Percentiles rank a stretch among this genome's conserved stretches.
Evolutionary conservation across 2,329 filamentous ascomycete genomes (phyloP).

Genomic region (Thelonectria discophora): DNA sequence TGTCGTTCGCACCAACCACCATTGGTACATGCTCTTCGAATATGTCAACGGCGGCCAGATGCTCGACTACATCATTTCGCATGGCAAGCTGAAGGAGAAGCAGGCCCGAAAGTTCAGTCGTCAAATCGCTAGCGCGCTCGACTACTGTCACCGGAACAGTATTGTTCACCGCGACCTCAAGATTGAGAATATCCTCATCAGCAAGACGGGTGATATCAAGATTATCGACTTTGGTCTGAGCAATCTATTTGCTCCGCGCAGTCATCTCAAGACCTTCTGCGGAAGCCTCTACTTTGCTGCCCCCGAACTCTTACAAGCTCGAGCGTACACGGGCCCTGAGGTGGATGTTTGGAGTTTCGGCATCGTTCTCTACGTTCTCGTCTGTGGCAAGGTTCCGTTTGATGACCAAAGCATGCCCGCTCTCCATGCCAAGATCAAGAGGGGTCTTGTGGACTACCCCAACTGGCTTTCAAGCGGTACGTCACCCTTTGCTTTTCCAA

Average conservation of each 20-base stretch:
- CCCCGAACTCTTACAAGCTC: constrained; percentile 90
- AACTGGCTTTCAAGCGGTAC: constrained; percentile 89
- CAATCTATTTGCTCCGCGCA: constrained; percentile 89
- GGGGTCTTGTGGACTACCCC: constrained; percentile 93
- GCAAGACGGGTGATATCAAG: constrained; percentile 98
- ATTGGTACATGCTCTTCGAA: constrained; percentile 99
- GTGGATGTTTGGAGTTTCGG: constrained; percentile 99
- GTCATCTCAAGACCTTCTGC: constrained; percentile 94
- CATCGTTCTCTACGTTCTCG: constrained; percentile 95
- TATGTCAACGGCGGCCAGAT: constrained; percentile 99
- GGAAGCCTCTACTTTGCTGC: constrained; percentile 98
- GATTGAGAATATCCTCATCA: constrained; percentile 99
- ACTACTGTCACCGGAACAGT: constrained; percentile 98
- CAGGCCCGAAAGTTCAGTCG: constrained; percentile 97
- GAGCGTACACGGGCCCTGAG: constrained; percentile 93
- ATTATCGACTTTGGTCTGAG: constrained; percentile 99
- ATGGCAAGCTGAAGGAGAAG: constrained; percentile 97
- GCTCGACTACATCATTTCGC: constrained; percentile 99
- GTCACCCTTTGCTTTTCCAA: neutral
- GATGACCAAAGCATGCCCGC: constrained; percentile 99
- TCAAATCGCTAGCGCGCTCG: constrained; percentile 94
- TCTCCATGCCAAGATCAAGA: constrained; percentile 98
- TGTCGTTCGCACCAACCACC: constrained; percentile 93
- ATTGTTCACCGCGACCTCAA: constrained; percentile 98
- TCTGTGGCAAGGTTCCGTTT: constrained; percentile 97